Evolutionary conservation across 495 filamentous ascomycete species (phyloP), one percentile per base, ranked within the genome.

Genomic region (Podospora tetraspora): DNA sequence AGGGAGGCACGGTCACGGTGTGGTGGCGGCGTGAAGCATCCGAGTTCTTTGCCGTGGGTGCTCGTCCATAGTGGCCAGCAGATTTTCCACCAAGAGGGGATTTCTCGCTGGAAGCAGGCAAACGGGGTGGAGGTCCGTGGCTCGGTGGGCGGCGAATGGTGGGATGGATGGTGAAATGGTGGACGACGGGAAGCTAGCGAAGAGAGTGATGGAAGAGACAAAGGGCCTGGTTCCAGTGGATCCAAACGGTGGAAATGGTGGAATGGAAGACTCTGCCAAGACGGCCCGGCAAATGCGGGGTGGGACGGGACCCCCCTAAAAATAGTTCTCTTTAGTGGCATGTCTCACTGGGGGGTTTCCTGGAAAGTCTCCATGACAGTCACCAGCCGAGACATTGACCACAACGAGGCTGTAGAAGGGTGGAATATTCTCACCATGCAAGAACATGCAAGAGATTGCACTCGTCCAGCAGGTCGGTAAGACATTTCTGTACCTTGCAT

Each of bases 201-300:
- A 61, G 65, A 10, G 10, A 43, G 3, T 16, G n/a, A n/a, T n/a
- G 22, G 11, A 27, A 27, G n/a, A 27, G 58, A 43, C 5, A 12
- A 43, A 43, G 34, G 13, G 34, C 34, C 34, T 43, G 34, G 24
- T 59, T 59, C 22, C 22, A 12, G 58, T 59, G 58, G n/a, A 59
- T 59, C 58, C 58, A 60, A 60, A 52, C 43, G 6, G 43, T 52
- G 43, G 43, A 52, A 52, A 7, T 61, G 59, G 62, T 16, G 63
- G 63, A 57, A 22, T 64, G 52, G 57, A 32, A 61, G 37, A 30
- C 29, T 13, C 64, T 56, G 65, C 65, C 65, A 66, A 66, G 65
- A 66, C 65, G 65, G 65, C 57, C 65, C 65, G 58, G 65, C 65
- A 66, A 66, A 29, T 66, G 65, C 65, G 30, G 65, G 64, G 27